Conservation (phyloP, 2,329 filamentous ascomycete species). For the Colletotrichum euphorbiae region DNA sequence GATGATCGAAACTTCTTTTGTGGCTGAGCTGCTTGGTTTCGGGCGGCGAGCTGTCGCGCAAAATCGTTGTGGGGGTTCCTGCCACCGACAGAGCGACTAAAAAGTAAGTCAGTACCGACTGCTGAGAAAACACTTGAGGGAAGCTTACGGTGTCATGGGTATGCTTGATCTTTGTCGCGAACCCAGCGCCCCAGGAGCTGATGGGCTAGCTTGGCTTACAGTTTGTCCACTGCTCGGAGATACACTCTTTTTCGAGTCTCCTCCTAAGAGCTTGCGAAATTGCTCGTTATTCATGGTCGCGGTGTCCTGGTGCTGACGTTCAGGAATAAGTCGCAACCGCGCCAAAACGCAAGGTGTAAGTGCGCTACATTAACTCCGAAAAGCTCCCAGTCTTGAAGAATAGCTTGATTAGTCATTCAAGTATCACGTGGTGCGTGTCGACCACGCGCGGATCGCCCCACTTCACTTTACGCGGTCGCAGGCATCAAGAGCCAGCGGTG, state of each 20-base stretch:
- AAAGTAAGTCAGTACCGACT: conserved; percentile 42
- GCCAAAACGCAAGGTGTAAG: background rate
- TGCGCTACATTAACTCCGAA: conserved; percentile 3
- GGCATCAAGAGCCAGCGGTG: conserved; percentile 23
- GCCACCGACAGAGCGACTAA: conserved; percentile 72
- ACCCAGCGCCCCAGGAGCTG: conserved; percentile 67
- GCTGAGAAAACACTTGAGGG: background rate
- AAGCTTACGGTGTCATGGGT: conserved; percentile 89
- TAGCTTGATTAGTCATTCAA: conserved; percentile 17
- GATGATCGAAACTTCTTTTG: conserved; percentile 82
- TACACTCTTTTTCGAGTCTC: conserved; percentile 56
- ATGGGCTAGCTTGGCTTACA: conserved; percentile 44
- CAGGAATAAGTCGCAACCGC: background rate
- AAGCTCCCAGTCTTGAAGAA: background rate
- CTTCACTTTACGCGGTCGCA: conserved; percentile 53
- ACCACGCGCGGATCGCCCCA: conserved; percentile 42
- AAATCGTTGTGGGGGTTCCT: conserved; percentile 73
- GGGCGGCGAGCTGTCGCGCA: conserved; percentile 84
- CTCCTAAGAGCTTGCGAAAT: conserved; percentile 82
- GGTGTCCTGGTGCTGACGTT: background rate
- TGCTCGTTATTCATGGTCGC: conserved; percentile 90
- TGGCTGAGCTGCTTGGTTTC: conserved; percentile 65
- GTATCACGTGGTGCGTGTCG: conserved; percentile 54
- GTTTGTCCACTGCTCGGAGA: conserved; percentile 60
- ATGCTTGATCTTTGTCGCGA: conserved; percentile 84